Evolutionary conservation across 805 yeast species (phyloP), one percentile per base, ranked within the genome.

Genomic region (Yueomyces sinensis): DNA sequence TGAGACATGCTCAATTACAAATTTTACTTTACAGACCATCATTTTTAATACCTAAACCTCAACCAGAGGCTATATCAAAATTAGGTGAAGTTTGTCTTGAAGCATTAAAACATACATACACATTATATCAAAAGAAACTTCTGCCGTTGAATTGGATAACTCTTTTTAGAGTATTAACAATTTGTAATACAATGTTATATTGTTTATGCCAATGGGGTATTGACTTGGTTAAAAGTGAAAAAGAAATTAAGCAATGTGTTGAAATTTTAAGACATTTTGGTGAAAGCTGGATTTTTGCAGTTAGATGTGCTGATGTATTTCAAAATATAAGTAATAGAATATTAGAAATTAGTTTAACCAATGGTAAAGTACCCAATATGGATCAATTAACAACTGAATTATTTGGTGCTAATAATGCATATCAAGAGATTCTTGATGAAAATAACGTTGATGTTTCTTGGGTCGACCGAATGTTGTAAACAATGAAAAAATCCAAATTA

Each of bases 71-170:
- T 5, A 37, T 70, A 25, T 57, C 63, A n/a, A 52, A 57, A 11
- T 41, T 70, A 32, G 69, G 72, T 0, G 64, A 63, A 29, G 61
- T 62, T 13, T 66, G 71, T 36, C 44, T 68, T 13, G 64, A 66
- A 32, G 63, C 66, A 11, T 46, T 68, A 31, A 62, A 70, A 15
- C 64, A 61, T 43, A 64, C 69, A 1, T 68, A 68, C 49, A 61
- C 58, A 29, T 41, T 69, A 4, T 69, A 64, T 49, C 59, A 62
- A 29, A 55, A 64, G 9, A 64, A 61, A 32, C 43, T 63, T 29
- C 45, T 69, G 23, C 74, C 74, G 0, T 46, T 65, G 38, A 68
- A 65, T 37, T 70, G 75, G 75, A 62, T 66, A 16, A 65, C 72
- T 1, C 44, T 66, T 9, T 63, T 65, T 41, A 54, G 70, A 34